Percentiles rank a stretch among this genome's conserved stretches.
phyloP scores from a whole-genome alignment of 768 basidiomycete genomes.

The Sporobolomyces roseus region DNA sequence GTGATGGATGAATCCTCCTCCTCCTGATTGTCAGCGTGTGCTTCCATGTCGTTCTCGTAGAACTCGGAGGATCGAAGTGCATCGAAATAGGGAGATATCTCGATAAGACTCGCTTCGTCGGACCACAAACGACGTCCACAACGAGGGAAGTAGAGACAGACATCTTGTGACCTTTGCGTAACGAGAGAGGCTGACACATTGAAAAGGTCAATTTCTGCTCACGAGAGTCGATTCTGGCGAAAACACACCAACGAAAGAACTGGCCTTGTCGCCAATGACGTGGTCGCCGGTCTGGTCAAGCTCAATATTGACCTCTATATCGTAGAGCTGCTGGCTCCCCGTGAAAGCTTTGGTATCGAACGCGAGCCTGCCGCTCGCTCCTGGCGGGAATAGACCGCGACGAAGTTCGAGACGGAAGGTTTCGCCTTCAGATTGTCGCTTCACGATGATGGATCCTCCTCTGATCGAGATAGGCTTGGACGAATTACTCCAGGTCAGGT shows the following conservation, averaged over 20 bases:
- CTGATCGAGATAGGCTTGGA: no score
- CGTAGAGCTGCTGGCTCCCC: no score
- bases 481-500: no score
- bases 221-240: neutral
- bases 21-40: neutral
- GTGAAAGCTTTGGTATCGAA: no score
- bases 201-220: neutral
- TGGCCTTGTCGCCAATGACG: no score
- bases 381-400: no score
- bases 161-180: neutral
- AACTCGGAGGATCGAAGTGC: neutral
- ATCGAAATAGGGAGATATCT: slow-evolving; percentile 10
- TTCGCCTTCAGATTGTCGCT: no score
- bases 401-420: no score
- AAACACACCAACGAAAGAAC: neutral
- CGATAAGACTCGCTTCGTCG: neutral
- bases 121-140: slow-evolving; percentile 1
- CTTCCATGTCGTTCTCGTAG: neutral
- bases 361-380: no score
- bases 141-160: slow-evolving; percentile 16
- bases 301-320: no score
- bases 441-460: no score
- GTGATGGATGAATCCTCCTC: neutral
- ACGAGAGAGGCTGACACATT: neutral
- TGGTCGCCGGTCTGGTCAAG: no score